Percentiles rank a stretch among this genome's conserved stretches.
Conservation (phyloP, 2,329 filamentous ascomycete species). For the Teratosphaeriaceae sp. region DNA sequence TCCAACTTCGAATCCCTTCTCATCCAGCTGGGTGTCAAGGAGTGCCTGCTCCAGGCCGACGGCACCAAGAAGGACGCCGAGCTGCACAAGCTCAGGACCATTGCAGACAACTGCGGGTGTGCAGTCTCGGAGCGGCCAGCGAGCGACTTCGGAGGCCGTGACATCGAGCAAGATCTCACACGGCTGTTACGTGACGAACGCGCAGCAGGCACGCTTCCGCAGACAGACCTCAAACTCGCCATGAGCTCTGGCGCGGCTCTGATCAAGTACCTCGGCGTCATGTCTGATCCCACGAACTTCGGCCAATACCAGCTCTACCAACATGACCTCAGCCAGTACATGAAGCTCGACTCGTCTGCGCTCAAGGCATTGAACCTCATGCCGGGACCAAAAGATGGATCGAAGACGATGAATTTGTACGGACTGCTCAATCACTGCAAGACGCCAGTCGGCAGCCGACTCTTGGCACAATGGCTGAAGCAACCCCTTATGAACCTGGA, state of each 20-base stretch:
- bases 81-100: constrained; percentile 75
- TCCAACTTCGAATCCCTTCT: constrained; percentile 96
- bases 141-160: constrained; percentile 75
- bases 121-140: constrained; percentile 74
- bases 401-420: constrained; percentile 96
- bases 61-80: constrained; percentile 78
- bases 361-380: constrained; percentile 93
- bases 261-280: constrained; percentile 86
- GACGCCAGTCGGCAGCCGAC: constrained; percentile 81
- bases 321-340: constrained; percentile 92
- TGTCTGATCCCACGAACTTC: constrained; percentile 91
- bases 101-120: constrained; percentile 87
- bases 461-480: constrained; percentile 94
- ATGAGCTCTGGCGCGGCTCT: constrained; percentile 92
- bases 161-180: constrained; percentile 92
- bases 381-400: constrained; percentile 87
- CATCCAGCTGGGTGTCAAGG: constrained; percentile 92
- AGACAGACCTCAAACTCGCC: constrained; percentile 88
- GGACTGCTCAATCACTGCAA: constrained; percentile 96
- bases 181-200: constrained; percentile 82
- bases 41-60: constrained; percentile 82
- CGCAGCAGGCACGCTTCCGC: constrained; percentile 68
- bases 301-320: constrained; percentile 97
- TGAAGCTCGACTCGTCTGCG: constrained; percentile 95
- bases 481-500: constrained; percentile 88